Conservation (phyloP, 768 basidiomycete species). For the Gloeopeniophorella convolvens region DNA sequence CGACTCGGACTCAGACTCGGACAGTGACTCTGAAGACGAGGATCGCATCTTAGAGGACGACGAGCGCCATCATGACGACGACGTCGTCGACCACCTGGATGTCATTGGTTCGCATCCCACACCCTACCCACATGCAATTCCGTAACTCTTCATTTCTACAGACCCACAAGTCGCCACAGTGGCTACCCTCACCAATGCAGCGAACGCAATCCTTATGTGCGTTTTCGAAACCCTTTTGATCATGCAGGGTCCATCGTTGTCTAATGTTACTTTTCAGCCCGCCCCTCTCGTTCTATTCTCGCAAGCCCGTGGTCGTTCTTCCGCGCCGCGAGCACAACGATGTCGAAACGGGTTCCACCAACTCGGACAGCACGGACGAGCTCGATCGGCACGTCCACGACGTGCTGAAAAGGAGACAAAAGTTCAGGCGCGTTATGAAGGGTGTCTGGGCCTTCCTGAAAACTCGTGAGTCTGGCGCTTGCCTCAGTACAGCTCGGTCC, state of each 20-base stretch:
- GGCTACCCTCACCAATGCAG: conserved; percentile 69
- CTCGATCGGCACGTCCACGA: conserved; percentile 78
- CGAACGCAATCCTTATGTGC: conserved; percentile 71
- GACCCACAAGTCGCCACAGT: conserved; percentile 73
- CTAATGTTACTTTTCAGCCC: conserved; percentile 39
- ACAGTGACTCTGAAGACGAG: conserved; percentile 14
- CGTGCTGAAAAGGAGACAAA: conserved; percentile 56
- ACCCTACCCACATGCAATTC: not conserved
- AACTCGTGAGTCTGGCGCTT: conserved; percentile 50
- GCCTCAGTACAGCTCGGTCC: not conserved
- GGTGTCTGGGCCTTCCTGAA: conserved; percentile 82
- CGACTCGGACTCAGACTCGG: conserved; percentile 12
- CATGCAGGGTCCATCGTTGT: not conserved
- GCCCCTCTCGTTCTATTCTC: conserved; percentile 59
- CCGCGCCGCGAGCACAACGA: conserved; percentile 30
- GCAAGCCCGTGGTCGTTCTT: conserved; percentile 60
- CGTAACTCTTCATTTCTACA: conserved; percentile 23
- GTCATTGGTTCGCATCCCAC: conserved; percentile 51
- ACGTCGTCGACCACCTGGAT: conserved; percentile 79
- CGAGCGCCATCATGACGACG: conserved; percentile 56
- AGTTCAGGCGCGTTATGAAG: conserved; percentile 48
- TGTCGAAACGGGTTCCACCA: conserved; percentile 27
- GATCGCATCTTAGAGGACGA: conserved; percentile 16
- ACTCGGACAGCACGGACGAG: conserved; percentile 34
- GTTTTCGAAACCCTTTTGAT: conserved; percentile 5